Percentiles rank a stretch among this genome's conserved stretches.
These are phyloP conservation scores for Lasiosphaeris hirsuta DNA, from an alignment of 495 filamentous ascomycete genomes.

Conservation along the genomic window DNA sequence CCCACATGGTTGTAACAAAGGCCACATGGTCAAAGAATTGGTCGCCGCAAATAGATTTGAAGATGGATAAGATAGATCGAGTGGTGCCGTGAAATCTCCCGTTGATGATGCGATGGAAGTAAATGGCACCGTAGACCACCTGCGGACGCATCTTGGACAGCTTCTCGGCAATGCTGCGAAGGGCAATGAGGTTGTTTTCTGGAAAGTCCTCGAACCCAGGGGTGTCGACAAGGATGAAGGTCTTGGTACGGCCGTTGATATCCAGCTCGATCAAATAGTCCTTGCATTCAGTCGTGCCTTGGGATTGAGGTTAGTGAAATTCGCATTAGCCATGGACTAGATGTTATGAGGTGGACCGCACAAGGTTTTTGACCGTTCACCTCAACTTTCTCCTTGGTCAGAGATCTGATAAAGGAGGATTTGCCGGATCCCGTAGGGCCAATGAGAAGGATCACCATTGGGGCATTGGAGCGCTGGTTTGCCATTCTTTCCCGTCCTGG, in stretches of 20 bases:
- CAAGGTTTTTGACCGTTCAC: not conserved
- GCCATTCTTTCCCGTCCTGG: not conserved
- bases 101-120: slow-evolving; percentile 29
- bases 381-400: not conserved
- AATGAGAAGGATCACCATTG: not conserved
- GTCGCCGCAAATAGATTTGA: slow-evolving; percentile 2
- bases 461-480: not conserved
- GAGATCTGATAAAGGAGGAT: slow-evolving; percentile 1
- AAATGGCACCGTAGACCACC: slow-evolving; percentile 24
- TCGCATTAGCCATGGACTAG: not conserved
- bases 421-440: slow-evolving; percentile 9
- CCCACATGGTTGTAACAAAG: slow-evolving; percentile 13
- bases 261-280: not conserved
- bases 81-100: slow-evolving; percentile 5
- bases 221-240: slow-evolving; percentile 5
- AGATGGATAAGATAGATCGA: not conserved
- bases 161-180: not conserved
- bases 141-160: not conserved
- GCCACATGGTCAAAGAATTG: not conserved
- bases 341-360: not conserved
- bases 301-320: not conserved
- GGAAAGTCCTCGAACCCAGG: slow-evolving; percentile 3
- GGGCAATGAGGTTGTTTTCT: not conserved
- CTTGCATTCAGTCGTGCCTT: not conserved
- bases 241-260: too few relatives aligned